Evolutionary conservation across 257 asterid species (phyloP).

Genomic region (Fraxinus anomala): DNA sequence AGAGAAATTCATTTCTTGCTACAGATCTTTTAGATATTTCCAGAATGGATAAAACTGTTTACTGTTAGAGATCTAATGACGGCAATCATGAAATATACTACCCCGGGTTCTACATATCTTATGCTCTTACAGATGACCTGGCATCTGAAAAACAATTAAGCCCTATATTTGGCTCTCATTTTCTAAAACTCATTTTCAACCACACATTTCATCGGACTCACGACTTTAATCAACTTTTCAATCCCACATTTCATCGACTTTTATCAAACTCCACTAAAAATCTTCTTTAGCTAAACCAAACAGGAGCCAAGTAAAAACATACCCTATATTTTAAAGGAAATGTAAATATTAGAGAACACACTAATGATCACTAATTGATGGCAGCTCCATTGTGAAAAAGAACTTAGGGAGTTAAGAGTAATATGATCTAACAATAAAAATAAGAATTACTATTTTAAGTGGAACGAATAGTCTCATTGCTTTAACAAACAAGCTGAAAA

Average conservation of each 20-base stretch:
- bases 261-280: too few species aligned
- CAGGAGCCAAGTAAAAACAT: background rate
- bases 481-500: conserved; percentile 9
- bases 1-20: background rate
- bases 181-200: too few species aligned
- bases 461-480: background rate
- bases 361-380: background rate
- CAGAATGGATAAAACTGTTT: background rate
- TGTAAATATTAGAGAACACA: background rate
- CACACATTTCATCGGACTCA: too few species aligned
- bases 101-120: background rate
- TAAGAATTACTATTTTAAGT: background rate
- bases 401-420: background rate
- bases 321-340: background rate
- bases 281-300: background rate
- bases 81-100: background rate
- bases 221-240: too few species aligned
- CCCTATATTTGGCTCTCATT: too few species aligned
- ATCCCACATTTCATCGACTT: too few species aligned
- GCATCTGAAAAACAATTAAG: background rate
- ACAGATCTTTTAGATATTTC: conserved; percentile 1
- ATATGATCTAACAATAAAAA: background rate
- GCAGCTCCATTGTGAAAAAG: conserved; percentile 1
- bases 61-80: background rate
- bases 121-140: background rate